Evolutionary conservation across 306 rosid species (phyloP).

Genomic region (Gillenia trifoliata): DNA sequence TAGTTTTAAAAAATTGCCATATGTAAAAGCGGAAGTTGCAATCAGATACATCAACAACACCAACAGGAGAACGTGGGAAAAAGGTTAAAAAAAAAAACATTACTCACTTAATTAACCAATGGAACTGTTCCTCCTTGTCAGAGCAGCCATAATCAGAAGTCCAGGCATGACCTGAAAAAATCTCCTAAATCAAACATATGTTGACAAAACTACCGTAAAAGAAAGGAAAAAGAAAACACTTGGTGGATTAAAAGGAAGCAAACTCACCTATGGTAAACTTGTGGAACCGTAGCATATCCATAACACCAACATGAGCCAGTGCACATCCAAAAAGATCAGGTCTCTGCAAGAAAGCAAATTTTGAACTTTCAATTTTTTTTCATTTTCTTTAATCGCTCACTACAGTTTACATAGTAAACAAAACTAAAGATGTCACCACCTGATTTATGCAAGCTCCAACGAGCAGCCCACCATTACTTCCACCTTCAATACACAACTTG

Average conservation of each 20-base stretch:
- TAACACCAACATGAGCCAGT: constrained; percentile 94
- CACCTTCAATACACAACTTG: constrained; percentile 91
- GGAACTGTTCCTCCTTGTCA: constrained; percentile 83
- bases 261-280: constrained; percentile 86
- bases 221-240: not conserved
- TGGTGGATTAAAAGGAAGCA: constrained; percentile 4
- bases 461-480: constrained; percentile 97
- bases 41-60: not conserved
- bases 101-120: constrained; percentile 85
- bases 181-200: constrained; percentile 8
- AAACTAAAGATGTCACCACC: constrained; percentile 29
- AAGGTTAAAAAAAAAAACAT: not conserved
- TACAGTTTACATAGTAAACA: not conserved
- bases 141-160: constrained; percentile 90
- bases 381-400: not conserved
- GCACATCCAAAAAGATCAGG: constrained; percentile 97
- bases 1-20: not conserved
- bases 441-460: constrained; percentile 92
- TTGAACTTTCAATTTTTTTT: not conserved
- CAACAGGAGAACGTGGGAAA: not conserved
- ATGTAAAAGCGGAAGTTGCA: not conserved
- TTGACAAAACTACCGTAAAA: not conserved
- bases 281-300: constrained; percentile 98
- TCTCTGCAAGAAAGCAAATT: constrained; percentile 42
- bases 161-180: constrained; percentile 86